Conservation (phyloP, 345 rosid species). For the Mangifera indica region DNA sequence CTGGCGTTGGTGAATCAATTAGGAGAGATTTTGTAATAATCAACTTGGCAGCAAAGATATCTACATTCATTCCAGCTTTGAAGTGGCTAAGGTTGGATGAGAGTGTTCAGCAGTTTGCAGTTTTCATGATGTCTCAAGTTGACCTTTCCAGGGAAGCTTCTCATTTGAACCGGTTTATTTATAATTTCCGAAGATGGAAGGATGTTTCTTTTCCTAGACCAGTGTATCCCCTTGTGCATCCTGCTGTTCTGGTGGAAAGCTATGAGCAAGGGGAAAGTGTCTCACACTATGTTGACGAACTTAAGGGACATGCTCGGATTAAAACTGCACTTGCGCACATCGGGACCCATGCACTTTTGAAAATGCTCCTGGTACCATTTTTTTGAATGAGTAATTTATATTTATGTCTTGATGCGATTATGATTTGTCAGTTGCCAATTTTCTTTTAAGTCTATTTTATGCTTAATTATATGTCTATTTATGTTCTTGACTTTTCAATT, state of each 20-base stretch:
- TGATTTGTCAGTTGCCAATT: background rate
- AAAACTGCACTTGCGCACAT: slow-evolving; percentile 89
- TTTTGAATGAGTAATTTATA: background rate
- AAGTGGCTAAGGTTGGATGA: slow-evolving; percentile 97
- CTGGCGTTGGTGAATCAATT: slow-evolving; percentile 90
- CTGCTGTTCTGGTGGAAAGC: slow-evolving; percentile 91
- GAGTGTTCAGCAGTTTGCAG: slow-evolving; percentile 91
- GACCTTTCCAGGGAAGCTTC: slow-evolving; percentile 99
- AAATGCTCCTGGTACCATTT: slow-evolving; percentile 86
- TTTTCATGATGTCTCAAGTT: slow-evolving; percentile 97
- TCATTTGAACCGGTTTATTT: slow-evolving; percentile 85
- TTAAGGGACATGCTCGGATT: slow-evolving; percentile 57
- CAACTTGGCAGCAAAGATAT: slow-evolving; percentile 66
- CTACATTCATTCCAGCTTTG: slow-evolving; percentile 67
- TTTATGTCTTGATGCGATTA: slow-evolving; percentile 7
- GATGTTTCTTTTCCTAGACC: slow-evolving; percentile 99
- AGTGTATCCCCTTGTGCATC: slow-evolving; percentile 91
- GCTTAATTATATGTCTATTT: background rate
- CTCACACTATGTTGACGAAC: slow-evolving; percentile 76
- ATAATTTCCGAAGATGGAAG: slow-evolving; percentile 87
- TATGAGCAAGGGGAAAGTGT: slow-evolving; percentile 96
- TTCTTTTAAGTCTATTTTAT: slow-evolving; percentile 1
- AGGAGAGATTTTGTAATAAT: slow-evolving; percentile 83
- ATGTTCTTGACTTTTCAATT: background rate
- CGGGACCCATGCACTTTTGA: slow-evolving; percentile 93